Evolutionary conservation across 345 rosid genomes (phyloP), one percentile per base, ranked within the genome.

Genomic region (Arabidopsis arenosa): DNA sequence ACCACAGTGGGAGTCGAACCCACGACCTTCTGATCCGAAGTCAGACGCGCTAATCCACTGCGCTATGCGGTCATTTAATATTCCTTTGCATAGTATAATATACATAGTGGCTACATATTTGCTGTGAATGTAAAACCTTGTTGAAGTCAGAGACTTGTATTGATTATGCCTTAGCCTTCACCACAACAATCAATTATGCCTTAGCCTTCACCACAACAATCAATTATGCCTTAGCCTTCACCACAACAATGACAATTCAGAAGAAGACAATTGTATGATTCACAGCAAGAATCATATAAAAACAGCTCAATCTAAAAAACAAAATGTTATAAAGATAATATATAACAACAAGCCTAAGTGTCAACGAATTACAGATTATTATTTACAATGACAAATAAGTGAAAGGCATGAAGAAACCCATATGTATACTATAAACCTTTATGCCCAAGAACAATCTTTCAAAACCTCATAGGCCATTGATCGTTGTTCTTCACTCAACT

Each of bases 1-100:
- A 79, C 82, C 82, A 79, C 82, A 79, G 82, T 68, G 82, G 82
- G 82, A 68, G 90, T 89, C 97, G 97, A 91, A 86, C 91, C 89
- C 91, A 88, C 97, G 96, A 91, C 96, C 97, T 91, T 88, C 87
- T 91, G 96, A 93, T 90, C 94, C 97, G 93, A 93, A 93, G 97
- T 89, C 96, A 89, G 89, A 93, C 93, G 95, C 94, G 90, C 94
- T 89, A 90, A 90, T 90, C 93, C 93, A 90, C 94, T 90, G 93
- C 95, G 93, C 97, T 90, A 90, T 88, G 96, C 96, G 88, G 89
- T 85, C 84, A 0, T 14, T 59, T 14, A 3, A 2, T 4, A 7
- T 1, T 7, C 4, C 0, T 0, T 0, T 41, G 4, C 4, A 58
- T 0, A 10, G 21, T 0, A 0, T 0, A 0, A 0, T 4, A 9